Percentiles rank a stretch among this genome's conserved stretches.
Conservation (phyloP, 805 yeast genomes). For the Barnettozyma botsteinii region DNA sequence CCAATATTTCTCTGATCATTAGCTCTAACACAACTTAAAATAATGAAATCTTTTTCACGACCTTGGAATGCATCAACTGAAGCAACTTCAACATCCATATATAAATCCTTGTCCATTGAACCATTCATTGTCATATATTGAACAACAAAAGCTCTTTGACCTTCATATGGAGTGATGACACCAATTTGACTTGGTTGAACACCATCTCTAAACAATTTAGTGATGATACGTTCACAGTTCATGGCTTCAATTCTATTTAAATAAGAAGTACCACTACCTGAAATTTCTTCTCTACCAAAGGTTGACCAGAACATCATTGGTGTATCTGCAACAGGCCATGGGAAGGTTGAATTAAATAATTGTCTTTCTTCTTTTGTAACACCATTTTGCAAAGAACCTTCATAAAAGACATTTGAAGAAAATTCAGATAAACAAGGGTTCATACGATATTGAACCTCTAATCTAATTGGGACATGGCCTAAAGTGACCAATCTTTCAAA, state of each 20-base stretch:
- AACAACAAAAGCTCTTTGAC: slow-evolving; percentile 77
- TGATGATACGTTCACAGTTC: slow-evolving; percentile 76
- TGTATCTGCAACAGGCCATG: slow-evolving; percentile 81
- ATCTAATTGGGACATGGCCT: slow-evolving; percentile 78
- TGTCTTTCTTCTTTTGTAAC: slow-evolving; percentile 72
- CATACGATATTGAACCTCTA: slow-evolving; percentile 95
- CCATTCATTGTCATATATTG: slow-evolving; percentile 76
- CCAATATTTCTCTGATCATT: slow-evolving; percentile 73
- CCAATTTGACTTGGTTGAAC: slow-evolving; percentile 80
- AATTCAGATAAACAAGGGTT: slow-evolving; percentile 83
- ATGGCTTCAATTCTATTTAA: slow-evolving; percentile 85
- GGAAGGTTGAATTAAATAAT: slow-evolving; percentile 52
- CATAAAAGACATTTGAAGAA: slow-evolving; percentile 87
- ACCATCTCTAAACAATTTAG: slow-evolving; percentile 70
- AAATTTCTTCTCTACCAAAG: slow-evolving; percentile 83
- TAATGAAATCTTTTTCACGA: slow-evolving; percentile 75
- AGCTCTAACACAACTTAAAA: slow-evolving; percentile 78
- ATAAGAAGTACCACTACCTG: slow-evolving; percentile 74
- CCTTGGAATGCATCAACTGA: slow-evolving; percentile 97
- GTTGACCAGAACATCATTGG: slow-evolving; percentile 98
- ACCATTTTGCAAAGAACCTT: slow-evolving; percentile 88
- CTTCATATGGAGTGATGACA: slow-evolving; percentile 91
- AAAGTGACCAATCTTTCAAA: slow-evolving; percentile 80
- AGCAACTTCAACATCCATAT: slow-evolving; percentile 75
- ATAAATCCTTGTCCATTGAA: slow-evolving; percentile 56